Conservation (phyloP, 768 basidiomycete species). For the Suillus ampliporus region DNA sequence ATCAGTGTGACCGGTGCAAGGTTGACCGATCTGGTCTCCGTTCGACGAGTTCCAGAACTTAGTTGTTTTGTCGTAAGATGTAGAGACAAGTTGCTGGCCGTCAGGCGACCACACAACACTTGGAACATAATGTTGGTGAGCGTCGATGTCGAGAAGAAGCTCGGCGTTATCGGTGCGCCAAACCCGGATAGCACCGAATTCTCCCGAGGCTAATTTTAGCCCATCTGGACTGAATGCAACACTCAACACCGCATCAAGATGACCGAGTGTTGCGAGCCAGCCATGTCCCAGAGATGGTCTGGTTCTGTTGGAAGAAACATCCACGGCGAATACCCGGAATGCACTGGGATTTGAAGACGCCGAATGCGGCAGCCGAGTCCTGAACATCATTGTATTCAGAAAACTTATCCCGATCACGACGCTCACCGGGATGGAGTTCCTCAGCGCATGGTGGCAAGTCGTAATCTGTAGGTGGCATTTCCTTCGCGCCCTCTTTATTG, state of each 20-base stretch:
- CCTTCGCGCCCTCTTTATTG: neutral
- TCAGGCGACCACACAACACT: too few species aligned
- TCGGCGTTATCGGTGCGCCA: neutral
- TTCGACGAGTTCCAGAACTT: neutral
- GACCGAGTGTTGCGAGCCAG: neutral
- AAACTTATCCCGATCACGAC: neutral
- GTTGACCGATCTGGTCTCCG: too few species aligned
- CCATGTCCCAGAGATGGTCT: neutral
- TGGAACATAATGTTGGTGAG: too few species aligned
- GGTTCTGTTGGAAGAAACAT: neutral
- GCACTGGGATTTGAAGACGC: neutral
- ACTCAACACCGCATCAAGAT: neutral
- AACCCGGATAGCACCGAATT: constrained; percentile 27
- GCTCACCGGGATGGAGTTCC: neutral
- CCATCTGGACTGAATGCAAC: too few species aligned
- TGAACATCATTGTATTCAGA: neutral
- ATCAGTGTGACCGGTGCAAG: too few species aligned
- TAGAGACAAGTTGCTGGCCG: neutral
- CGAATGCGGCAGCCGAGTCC: neutral
- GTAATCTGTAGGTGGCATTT: neutral
- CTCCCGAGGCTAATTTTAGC: constrained; percentile 34
- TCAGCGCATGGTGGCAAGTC: constrained; percentile 12
- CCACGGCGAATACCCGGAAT: neutral
- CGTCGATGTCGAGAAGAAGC: constrained; percentile 14
- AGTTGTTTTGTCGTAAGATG: neutral